Evolutionary conservation across 2,329 filamentous ascomycete species (phyloP).

Genomic region (Trichoderma simmonsii): DNA sequence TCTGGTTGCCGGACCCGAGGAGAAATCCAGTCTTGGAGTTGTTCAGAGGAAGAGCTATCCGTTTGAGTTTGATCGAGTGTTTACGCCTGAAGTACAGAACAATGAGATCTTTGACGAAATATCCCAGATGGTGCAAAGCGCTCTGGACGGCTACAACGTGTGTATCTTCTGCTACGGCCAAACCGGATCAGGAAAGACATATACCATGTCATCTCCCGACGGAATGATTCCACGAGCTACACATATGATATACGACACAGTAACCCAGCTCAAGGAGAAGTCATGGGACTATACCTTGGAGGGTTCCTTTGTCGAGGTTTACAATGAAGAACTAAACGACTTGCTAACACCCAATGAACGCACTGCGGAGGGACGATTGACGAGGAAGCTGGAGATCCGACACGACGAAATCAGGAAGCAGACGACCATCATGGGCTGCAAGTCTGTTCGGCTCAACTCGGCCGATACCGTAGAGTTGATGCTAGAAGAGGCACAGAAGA

Average conservation of each 20-base stretch:
- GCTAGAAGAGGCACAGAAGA: slow-evolving; percentile 74
- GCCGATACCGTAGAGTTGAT: slow-evolving; percentile 77
- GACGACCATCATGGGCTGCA: slow-evolving; percentile 78
- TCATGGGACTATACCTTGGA: slow-evolving; percentile 95
- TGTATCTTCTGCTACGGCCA: slow-evolving; percentile 99
- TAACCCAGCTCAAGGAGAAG: slow-evolving; percentile 78
- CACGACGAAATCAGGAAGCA: slow-evolving; percentile 81
- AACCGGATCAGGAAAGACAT: slow-evolving; percentile 94
- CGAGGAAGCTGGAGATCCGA: slow-evolving; percentile 80
- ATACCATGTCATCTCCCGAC: slow-evolving; percentile 86
- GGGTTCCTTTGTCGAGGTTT: slow-evolving; percentile 93
- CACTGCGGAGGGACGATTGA: slow-evolving; percentile 63
- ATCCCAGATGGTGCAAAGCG: slow-evolving; percentile 92
- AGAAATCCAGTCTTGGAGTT: slow-evolving; percentile 74
- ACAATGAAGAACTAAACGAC: slow-evolving; percentile 96
- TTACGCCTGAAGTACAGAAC: slow-evolving; percentile 74
- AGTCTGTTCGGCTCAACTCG: slow-evolving; percentile 72
- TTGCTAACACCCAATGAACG: slow-evolving; percentile 60
- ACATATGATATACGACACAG: slow-evolving; percentile 88
- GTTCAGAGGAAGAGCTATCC: slow-evolving; percentile 74
- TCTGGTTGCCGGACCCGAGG: slow-evolving; percentile 75
- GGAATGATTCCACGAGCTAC: slow-evolving; percentile 96
- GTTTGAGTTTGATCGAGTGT: slow-evolving; percentile 93
- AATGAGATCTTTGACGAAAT: slow-evolving; percentile 92
- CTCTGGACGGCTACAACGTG: slow-evolving; percentile 95